These are phyloP conservation scores for Sordariomycetes sp. DNA, from an alignment of 2,329 filamentous ascomycete genomes.

Conservation along the genomic window DNA sequence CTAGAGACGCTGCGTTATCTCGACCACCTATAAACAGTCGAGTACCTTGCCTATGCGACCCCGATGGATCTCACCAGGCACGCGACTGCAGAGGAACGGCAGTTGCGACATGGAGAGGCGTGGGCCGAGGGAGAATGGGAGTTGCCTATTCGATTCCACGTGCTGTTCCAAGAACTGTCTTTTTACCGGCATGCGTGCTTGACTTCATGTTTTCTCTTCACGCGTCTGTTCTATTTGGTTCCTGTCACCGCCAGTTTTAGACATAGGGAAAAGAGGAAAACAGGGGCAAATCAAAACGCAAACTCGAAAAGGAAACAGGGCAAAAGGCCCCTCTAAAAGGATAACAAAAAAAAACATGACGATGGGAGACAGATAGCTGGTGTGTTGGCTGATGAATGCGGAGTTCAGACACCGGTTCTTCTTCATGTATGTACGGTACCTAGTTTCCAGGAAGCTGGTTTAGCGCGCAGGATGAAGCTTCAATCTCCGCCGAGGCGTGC, in stretches of 20 bases:
- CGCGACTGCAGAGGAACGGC: neutral
- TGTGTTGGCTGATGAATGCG: neutral
- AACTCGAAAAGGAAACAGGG: neutral
- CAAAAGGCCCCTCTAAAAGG: neutral
- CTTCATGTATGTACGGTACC: neutral
- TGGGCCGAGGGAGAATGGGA: neutral
- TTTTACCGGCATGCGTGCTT: neutral
- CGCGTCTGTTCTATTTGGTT: neutral
- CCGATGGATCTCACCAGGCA: neutral
- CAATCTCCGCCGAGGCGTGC: neutral
- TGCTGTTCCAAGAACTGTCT: neutral
- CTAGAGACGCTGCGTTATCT: neutral
- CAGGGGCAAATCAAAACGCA: neutral
- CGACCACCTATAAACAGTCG: neutral
- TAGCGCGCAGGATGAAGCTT: neutral
- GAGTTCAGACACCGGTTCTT: neutral
- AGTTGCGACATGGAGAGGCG: neutral
- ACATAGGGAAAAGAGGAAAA: neutral
- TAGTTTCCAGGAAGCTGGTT: neutral
- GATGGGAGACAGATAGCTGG: neutral
- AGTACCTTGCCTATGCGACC: neutral
- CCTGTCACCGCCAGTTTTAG: neutral
- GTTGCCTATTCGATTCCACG: neutral
- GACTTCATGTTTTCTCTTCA: neutral
- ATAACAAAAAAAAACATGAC: neutral